Evolutionary conservation across 495 filamentous ascomycete species (phyloP).

Genomic region (Aspergillus mulundensis): DNA sequence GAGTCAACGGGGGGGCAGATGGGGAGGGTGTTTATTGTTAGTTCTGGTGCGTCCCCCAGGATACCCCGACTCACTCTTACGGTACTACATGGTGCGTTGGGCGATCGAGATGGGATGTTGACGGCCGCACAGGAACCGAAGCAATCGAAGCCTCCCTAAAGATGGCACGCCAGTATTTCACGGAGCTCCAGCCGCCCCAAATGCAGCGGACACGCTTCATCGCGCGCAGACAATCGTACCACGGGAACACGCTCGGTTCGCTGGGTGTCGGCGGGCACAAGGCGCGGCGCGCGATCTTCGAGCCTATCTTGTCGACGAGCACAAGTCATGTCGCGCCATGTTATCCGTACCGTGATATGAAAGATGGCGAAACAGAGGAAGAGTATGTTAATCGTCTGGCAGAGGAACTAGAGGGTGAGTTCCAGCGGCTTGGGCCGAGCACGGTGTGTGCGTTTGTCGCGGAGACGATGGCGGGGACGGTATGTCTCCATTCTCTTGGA

Average conservation of each 20-base stretch:
- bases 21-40: constrained; percentile 36
- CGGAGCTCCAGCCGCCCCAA: constrained; percentile 42
- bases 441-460: constrained; percentile 70
- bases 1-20: constrained; percentile 23
- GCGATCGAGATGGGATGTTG: neutral
- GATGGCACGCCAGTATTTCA: constrained; percentile 53
- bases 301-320: constrained; percentile 55
- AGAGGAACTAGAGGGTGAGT: constrained; percentile 68
- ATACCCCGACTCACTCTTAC: no score
- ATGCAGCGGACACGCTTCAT: constrained; percentile 51
- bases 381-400: constrained; percentile 51
- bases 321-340: constrained; percentile 61
- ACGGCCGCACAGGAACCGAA: constrained; percentile 45
- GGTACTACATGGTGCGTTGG: neutral
- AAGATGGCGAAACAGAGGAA: constrained; percentile 27
- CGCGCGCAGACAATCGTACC: constrained; percentile 60
- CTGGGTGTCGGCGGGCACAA: constrained; percentile 58
- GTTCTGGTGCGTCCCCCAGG: constrained; percentile 37
- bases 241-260: constrained; percentile 67
- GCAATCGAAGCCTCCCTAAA: constrained; percentile 63
- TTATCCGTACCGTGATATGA: constrained; percentile 54
- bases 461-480: constrained; percentile 57
- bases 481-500: constrained; percentile 17
- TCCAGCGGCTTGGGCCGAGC: constrained; percentile 59
- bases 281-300: constrained; percentile 54